phyloP scores from a whole-genome alignment of 2,329 filamentous ascomycete genomes.

The Hawksworthiomyces lignivorus region DNA sequence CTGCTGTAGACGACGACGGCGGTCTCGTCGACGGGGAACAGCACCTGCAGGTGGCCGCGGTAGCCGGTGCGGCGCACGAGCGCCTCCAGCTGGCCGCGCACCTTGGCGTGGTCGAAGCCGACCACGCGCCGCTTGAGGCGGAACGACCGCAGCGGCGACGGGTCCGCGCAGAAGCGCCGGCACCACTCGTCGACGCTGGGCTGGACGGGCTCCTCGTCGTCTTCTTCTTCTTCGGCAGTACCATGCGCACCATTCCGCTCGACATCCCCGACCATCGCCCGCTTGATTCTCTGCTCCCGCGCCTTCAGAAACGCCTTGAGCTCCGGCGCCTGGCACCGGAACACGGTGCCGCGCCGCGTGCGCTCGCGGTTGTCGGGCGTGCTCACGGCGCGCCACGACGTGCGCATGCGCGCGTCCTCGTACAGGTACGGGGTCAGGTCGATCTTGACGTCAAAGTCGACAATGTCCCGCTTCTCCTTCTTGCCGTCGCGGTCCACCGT shows the following conservation, averaged over 20 bases:
- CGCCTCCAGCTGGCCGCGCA: conserved; percentile 45
- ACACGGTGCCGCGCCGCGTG: conserved; percentile 56
- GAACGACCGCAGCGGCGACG: conserved; percentile 50
- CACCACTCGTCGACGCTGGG: conserved; percentile 55
- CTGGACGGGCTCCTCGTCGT: conserved; percentile 25
- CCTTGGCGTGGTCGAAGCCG: conserved; percentile 51
- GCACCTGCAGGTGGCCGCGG: conserved; percentile 50
- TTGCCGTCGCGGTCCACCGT: conserved; percentile 36
- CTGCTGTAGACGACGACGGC: conserved; percentile 57
- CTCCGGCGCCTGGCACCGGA: conserved; percentile 36
- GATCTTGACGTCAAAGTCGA: conserved; percentile 53
- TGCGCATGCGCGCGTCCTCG: conserved; percentile 30
- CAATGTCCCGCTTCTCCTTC: conserved; percentile 36
- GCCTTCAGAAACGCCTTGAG: conserved; percentile 19
- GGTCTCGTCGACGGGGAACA: conserved; percentile 50
- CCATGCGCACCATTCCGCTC: background rate
- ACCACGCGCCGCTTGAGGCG: conserved; percentile 42
- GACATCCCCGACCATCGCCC: background rate
- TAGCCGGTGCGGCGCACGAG: conserved; percentile 61
- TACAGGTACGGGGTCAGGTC: conserved; percentile 53
- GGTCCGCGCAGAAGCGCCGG: conserved; percentile 55
- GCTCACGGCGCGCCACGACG: conserved; percentile 36
- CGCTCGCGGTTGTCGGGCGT: conserved; percentile 52
- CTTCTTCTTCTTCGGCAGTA: conserved; percentile 24
- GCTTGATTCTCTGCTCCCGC: conserved; percentile 15